Evolutionary conservation across 1,284 basidiomycete genomes (phyloP), one percentile per base, ranked within the genome.

Genomic region (Retiboletus fuscus): DNA sequence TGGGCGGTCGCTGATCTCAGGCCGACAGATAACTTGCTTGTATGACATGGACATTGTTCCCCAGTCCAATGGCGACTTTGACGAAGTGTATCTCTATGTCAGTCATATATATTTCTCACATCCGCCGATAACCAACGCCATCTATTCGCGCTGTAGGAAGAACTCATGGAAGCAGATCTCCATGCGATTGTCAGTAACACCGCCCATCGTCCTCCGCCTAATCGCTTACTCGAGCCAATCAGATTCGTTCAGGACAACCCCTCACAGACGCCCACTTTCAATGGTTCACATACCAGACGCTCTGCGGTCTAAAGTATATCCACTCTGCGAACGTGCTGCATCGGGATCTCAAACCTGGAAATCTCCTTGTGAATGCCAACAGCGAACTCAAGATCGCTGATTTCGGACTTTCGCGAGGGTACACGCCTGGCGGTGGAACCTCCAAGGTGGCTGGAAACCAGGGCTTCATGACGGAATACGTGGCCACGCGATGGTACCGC

Each of bases 401-500:
- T 84, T 99, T 99, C 82, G 98, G 98, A 61, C 90, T 99, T 57
- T 97, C 98, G 4, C 88, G 98, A 78, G 98, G 97, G 2, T 99
- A 98, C 83, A 96, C 90, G 22, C 92, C 96, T 67, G 95, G 93
- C 6, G 90, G 90, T 65, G 87, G 92, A 67, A 87, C 91, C 69
- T 89, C 89, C 61, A 89, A 87, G 76, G 87, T 88, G 1, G 89
- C 90, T 20, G 93, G 92, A 49, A 95, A 95, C 78, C 96, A 96
- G 76, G 96, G 97, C 1, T 98, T 99, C 85, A 99, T 99, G 98
- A 99, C 98, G 1, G 98, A 99, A 84, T 98, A 96, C 82, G 96
- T 98, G 44, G 96, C 96, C n/a, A 98, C 96, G 16, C 88, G 96
- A 69, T 98, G 96, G 97, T 98, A 98, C 82, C 89, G 96, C 66